phyloP scores from a whole-genome alignment of 176 grass and related monocot genomes.

The Avena sativa region DNA sequence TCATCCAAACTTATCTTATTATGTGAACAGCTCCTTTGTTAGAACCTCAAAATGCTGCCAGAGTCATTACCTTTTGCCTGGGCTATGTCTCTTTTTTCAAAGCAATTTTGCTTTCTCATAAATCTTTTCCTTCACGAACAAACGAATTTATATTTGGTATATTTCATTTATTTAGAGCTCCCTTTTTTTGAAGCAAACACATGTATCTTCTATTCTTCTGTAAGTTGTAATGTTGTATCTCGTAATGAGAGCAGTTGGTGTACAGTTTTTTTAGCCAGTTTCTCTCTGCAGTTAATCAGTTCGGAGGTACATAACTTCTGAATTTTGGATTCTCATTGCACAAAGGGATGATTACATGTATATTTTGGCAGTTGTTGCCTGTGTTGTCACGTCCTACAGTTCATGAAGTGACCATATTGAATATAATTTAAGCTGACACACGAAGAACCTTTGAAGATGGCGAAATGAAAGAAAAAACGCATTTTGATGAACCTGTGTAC shows the following conservation, averaged over 20 bases:
- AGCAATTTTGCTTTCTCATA: background rate
- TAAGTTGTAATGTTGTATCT: background rate
- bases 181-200: conserved; percentile 5
- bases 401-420: background rate
- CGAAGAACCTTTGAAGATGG: background rate
- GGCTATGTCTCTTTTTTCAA: background rate
- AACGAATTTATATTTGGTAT: background rate
- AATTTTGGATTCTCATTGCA: conserved; percentile 26
- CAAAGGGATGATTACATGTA: background rate
- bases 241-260: no score
- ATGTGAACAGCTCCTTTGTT: background rate
- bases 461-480: background rate
- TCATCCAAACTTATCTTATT: conserved; percentile 4
- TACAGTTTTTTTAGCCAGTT: background rate
- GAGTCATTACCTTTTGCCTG: background rate
- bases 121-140: background rate
- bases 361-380: conserved; percentile 25
- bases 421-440: background rate
- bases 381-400: background rate
- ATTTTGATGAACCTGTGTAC: background rate
- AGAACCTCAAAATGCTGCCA: background rate
- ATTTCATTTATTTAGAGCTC: background rate
- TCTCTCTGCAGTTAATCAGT: conserved; percentile 24
- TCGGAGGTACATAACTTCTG: conserved; percentile 1
- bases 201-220: background rate